Conservation (phyloP, 768 basidiomycete genomes). For the Amanita rubescens region DNA sequence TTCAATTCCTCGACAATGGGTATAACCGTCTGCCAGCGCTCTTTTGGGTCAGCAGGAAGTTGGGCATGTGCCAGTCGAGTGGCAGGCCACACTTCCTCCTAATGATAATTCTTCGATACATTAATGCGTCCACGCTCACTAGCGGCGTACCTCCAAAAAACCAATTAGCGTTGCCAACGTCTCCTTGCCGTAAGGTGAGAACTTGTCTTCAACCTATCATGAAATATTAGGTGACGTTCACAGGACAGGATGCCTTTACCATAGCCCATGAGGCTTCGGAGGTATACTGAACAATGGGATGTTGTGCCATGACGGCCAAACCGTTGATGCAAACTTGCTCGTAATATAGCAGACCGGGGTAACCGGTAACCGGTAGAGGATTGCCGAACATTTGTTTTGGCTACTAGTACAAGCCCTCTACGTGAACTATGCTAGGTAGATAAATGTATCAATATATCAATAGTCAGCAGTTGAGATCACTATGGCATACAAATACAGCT, state of each 20-base stretch:
- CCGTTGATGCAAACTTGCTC: no score
- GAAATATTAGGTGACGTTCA: background rate
- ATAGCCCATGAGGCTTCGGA: slow-evolving; percentile 85
- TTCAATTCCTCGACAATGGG: slow-evolving; percentile 82
- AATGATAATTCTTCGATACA: background rate
- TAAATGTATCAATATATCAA: background rate
- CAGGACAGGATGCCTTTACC: slow-evolving; percentile 30
- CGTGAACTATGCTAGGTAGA: background rate
- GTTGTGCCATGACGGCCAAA: slow-evolving; percentile 40
- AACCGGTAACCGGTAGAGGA: background rate
- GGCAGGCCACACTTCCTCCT: slow-evolving; percentile 89
- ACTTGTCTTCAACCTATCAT: slow-evolving; percentile 79
- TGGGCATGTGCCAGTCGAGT: slow-evolving; percentile 72
- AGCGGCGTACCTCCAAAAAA: slow-evolving; percentile 66
- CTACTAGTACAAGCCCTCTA: background rate
- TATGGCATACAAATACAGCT: slow-evolving; percentile 5
- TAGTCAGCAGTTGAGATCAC: background rate
- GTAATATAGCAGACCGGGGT: background rate
- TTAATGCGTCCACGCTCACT: slow-evolving; percentile 1
- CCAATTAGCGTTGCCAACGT: slow-evolving; percentile 73
- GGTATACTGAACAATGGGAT: slow-evolving; percentile 71
- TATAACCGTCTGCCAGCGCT: slow-evolving; percentile 80
- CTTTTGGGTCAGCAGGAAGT: slow-evolving; percentile 63
- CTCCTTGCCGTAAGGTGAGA: slow-evolving; percentile 85
- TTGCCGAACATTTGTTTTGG: background rate